These are phyloP conservation scores for Haplosporangium gracile DNA, from an alignment of 192 early-diverging fungal species.

Conservation along the genomic window DNA sequence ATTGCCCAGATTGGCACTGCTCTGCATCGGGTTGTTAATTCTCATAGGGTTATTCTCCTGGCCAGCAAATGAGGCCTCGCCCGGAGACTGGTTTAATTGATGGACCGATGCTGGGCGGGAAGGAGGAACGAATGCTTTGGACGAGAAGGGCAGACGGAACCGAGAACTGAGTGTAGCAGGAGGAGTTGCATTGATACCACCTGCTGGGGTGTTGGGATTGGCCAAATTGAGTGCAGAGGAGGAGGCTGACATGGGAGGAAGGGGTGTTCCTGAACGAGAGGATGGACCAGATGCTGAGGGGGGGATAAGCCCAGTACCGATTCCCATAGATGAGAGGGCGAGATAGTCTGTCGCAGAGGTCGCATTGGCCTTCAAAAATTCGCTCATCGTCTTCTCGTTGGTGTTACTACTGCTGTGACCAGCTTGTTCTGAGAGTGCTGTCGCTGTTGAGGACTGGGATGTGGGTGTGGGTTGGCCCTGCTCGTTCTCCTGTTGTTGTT, in stretches of 20 bases:
- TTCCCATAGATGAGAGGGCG: constrained; percentile 21
- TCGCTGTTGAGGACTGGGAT: neutral
- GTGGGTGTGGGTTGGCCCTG: neutral
- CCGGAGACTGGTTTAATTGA: constrained; percentile 24
- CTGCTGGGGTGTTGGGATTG: neutral
- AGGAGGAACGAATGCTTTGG: constrained; percentile 43
- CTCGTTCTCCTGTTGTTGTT: constrained; percentile 8
- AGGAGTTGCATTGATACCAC: constrained; percentile 1
- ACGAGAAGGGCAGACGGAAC: constrained; percentile 53
- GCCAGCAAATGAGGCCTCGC: constrained; percentile 8
- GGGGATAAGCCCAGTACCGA: constrained; percentile 40
- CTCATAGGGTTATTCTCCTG: constrained; percentile 17
- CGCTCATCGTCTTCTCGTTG: constrained; percentile 31
- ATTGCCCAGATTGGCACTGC: constrained; percentile 21
- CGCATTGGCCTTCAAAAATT: constrained; percentile 25
- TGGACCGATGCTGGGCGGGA: constrained; percentile 48
- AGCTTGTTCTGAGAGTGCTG: constrained; percentile 13
- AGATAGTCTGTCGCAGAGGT: constrained; percentile 29
- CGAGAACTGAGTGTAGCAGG: constrained; percentile 37
- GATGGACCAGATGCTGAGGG: constrained; percentile 35
- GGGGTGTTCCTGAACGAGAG: constrained; percentile 35
- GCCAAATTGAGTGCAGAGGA: constrained; percentile 22
- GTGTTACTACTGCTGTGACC: neutral
- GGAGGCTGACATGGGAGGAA: constrained; percentile 12
- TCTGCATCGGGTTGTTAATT: constrained; percentile 56